These are phyloP conservation scores for Dendrocalamus latiflorus DNA, from an alignment of 202 grass and related monocot genomes.

Conservation along the genomic window DNA sequence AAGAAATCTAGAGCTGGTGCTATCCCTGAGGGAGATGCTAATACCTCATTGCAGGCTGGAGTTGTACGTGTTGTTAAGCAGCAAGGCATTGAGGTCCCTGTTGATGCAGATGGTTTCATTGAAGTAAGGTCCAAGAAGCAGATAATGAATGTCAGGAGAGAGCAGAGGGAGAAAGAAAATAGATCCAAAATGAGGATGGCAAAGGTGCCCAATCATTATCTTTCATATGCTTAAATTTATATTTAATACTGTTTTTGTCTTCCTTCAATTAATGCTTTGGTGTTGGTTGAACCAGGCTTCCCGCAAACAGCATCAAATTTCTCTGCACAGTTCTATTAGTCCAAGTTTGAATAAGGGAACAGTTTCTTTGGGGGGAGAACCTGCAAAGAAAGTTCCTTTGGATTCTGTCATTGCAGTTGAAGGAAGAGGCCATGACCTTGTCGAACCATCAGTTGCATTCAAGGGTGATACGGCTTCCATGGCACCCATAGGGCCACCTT, in stretches of 20 bases:
- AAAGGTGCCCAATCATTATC: constrained; percentile 54
- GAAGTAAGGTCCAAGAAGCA: constrained; percentile 98
- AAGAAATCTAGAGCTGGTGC: constrained; percentile 36
- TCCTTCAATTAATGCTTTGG: constrained; percentile 27
- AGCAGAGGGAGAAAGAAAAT: constrained; percentile 92
- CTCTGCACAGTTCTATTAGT: constrained; percentile 37
- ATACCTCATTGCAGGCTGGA: constrained; percentile 55
- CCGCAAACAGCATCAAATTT: constrained; percentile 51
- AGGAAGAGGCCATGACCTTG: constrained; percentile 39
- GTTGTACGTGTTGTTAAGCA: constrained; percentile 74
- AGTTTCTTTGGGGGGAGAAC: constrained; percentile 29
- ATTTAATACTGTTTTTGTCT: constrained; percentile 1
- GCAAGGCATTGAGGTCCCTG: constrained; percentile 77
- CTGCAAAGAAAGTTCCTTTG: constrained; percentile 29
- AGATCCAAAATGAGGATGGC: constrained; percentile 68
- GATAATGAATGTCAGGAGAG: constrained; percentile 86
- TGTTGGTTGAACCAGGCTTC: constrained; percentile 49
- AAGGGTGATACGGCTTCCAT: constrained; percentile 41
- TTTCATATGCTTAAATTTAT: constrained; percentile 23
- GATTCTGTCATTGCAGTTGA: constrained; percentile 26
- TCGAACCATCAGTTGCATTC: constrained; percentile 44
- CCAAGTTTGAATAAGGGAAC: constrained; percentile 48
- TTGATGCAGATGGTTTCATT: constrained; percentile 98
- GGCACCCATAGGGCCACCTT: constrained; percentile 51
- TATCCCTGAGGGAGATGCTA: constrained; percentile 41